These are phyloP conservation scores for Collybiopsis confluens DNA, from an alignment of 768 basidiomycete species.

Conservation along the genomic window DNA sequence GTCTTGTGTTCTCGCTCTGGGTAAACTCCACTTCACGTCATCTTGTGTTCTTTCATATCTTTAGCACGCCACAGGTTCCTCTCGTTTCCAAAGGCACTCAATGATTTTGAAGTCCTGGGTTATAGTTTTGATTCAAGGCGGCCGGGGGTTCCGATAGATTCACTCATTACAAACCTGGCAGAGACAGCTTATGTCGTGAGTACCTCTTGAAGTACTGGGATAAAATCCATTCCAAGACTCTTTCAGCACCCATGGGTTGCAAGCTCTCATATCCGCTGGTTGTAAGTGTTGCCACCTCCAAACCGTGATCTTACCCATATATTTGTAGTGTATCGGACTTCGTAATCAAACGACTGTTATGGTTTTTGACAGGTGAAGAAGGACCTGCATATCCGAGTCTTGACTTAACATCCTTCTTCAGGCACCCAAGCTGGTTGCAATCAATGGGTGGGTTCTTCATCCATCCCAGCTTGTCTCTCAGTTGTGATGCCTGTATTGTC, in stretches of 20 bases:
- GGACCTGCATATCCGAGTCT: conserved; percentile 12
- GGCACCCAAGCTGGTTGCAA: conserved; percentile 56
- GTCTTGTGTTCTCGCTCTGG: conserved; percentile 50
- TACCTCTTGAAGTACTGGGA: conserved; percentile 10
- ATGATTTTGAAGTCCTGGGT: conserved; percentile 55
- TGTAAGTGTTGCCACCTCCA: conserved; percentile 29
- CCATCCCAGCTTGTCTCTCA: not conserved
- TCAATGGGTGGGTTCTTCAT: conserved; percentile 47
- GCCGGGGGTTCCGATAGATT: conserved; percentile 36
- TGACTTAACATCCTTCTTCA: conserved; percentile 23
- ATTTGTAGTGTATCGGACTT: conserved; percentile 43
- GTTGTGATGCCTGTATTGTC: not conserved
- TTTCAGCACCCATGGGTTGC: conserved; percentile 59
- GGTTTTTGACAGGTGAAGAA: conserved; percentile 50
- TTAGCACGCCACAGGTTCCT: conserved; percentile 44
- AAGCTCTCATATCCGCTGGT: conserved; percentile 51
- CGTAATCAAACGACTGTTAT: conserved; percentile 54
- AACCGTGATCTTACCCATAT: not conserved
- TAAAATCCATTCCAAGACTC: not conserved
- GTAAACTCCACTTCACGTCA: conserved; percentile 18
- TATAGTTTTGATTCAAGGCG: conserved; percentile 35
- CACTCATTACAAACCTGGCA: conserved; percentile 53
- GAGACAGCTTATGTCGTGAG: conserved; percentile 49
- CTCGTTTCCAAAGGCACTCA: conserved; percentile 56
- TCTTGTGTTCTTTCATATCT: too few species aligned